phyloP scores from a whole-genome alignment of 2,329 filamentous ascomycete species.

The Verticillium albo-atrum region DNA sequence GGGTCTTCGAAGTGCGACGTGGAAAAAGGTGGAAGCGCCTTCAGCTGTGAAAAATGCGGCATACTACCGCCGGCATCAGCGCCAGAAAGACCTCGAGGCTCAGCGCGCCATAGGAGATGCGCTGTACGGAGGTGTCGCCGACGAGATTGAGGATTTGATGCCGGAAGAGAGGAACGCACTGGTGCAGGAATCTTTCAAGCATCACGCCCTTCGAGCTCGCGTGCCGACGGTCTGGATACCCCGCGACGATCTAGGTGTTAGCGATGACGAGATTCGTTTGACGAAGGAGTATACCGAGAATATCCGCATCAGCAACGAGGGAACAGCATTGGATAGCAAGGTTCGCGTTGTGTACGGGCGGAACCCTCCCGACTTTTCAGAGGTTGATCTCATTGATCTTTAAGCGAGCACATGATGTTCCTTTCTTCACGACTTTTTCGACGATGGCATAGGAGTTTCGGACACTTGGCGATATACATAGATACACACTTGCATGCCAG shows the following conservation, averaged over 20 bases:
- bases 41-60: conserved; percentile 34
- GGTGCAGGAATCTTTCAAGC: conserved; percentile 84
- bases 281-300: conserved; percentile 72
- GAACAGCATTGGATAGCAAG: conserved; percentile 81
- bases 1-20: conserved; percentile 40
- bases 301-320: conserved; percentile 93
- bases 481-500: background rate
- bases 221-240: conserved; percentile 93
- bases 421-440: background rate
- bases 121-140: conserved; percentile 80
- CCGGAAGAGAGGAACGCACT: conserved; percentile 84
- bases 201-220: conserved; percentile 78
- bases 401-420: conserved; percentile 28
- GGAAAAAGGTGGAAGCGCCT: conserved; percentile 32
- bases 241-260: conserved; percentile 81
- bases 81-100: conserved; percentile 62
- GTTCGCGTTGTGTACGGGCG: conserved; percentile 77
- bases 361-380: conserved; percentile 85
- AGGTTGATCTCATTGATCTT: conserved; percentile 79
- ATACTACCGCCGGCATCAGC: conserved; percentile 43
- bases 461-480: background rate
- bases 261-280: conserved; percentile 81
- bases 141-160: conserved; percentile 91
- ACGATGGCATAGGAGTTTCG: background rate
- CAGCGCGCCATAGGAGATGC: conserved; percentile 73